Conservation (phyloP, 2,329 filamentous ascomycete genomes). For the Penicillium sp. region DNA sequence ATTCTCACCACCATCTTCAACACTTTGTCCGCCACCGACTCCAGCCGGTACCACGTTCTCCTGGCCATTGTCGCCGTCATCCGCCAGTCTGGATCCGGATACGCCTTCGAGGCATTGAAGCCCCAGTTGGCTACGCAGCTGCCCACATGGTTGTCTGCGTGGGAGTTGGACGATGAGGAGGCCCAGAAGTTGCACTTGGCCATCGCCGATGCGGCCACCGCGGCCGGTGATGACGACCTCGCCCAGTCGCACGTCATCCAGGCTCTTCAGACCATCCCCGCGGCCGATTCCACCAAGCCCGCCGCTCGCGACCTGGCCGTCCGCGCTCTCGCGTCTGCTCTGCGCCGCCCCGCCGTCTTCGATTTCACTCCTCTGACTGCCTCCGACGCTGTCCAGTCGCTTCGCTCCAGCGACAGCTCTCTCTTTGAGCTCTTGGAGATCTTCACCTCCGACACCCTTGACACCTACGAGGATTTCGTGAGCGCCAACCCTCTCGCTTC, state of each 20-base stretch:
- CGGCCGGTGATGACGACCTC: slow-evolving; percentile 73
- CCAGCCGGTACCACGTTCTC: slow-evolving; percentile 85
- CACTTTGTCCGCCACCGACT: slow-evolving; percentile 72
- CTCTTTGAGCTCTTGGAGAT: slow-evolving; percentile 93
- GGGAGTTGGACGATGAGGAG: slow-evolving; percentile 79
- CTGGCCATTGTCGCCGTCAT: slow-evolving; percentile 83
- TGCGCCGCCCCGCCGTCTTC: slow-evolving; percentile 64
- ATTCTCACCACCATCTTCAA: slow-evolving; percentile 97
- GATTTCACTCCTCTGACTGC: slow-evolving; percentile 71
- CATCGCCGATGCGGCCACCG: slow-evolving; percentile 75
- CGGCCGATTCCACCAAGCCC: slow-evolving; percentile 52
- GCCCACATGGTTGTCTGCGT: slow-evolving; percentile 75
- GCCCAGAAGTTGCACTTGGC: slow-evolving; percentile 80
- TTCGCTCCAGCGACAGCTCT: slow-evolving; percentile 77
- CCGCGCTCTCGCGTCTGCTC: slow-evolving; percentile 65
- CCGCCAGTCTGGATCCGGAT: slow-evolving; percentile 64
- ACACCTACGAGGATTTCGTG: slow-evolving; percentile 94
- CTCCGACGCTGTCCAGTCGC: slow-evolving; percentile 76
- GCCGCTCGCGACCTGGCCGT: slow-evolving; percentile 60
- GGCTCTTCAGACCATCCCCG: slow-evolving; percentile 74
- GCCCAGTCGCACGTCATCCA: slow-evolving; percentile 70
- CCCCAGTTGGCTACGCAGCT: slow-evolving; percentile 75
- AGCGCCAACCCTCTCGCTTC: slow-evolving; percentile 52
- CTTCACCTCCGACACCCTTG: slow-evolving; percentile 88
- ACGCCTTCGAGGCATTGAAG: slow-evolving; percentile 79